A percentile compares a stretch with the other conserved stretches of the same genome.
phyloP scores from a whole-genome alignment of 2,329 filamentous ascomycete species.

The Thielaviopsis populi region DNA sequence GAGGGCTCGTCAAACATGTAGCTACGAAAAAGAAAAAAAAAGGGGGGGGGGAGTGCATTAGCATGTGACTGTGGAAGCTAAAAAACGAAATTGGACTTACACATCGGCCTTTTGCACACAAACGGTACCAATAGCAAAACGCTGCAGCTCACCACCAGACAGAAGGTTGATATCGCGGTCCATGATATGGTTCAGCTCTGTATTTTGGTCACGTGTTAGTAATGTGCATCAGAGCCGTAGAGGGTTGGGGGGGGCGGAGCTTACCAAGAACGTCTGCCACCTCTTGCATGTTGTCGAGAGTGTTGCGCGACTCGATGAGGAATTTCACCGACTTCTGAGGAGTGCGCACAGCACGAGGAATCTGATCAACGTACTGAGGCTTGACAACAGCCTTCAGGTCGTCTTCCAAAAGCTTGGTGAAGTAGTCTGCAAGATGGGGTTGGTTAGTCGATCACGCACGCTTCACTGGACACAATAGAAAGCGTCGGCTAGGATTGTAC shows the following conservation, averaged over 20 bases:
- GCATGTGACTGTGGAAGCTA: constrained; percentile 18
- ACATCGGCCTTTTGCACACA: constrained; percentile 94
- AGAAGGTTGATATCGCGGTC: constrained; percentile 82
- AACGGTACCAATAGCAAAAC: constrained; percentile 91
- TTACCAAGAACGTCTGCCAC: constrained; percentile 56
- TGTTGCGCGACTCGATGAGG: constrained; percentile 60
- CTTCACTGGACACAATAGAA: not conserved
- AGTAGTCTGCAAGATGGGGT: constrained; percentile 52
- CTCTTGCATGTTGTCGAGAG: constrained; percentile 66
- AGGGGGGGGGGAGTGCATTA: not conserved
- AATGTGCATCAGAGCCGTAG: not conserved
- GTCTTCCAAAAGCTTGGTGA: constrained; percentile 95
- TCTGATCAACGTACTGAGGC: constrained; percentile 98
- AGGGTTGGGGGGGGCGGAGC: not conserved
- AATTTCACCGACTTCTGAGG: constrained; percentile 63
- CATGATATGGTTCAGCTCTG: constrained; percentile 71
- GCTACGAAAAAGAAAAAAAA: not conserved
- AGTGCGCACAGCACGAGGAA: constrained; percentile 79
- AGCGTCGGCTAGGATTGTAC: constrained; percentile 22
- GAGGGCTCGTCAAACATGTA: constrained; percentile 99
- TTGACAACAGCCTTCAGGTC: constrained; percentile 96
- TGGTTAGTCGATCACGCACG: not conserved
- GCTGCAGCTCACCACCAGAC: constrained; percentile 94
- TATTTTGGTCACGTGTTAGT: constrained; percentile 20
- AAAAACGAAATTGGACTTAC: constrained; percentile 12